These are phyloP conservation scores for Syzygium malaccense DNA, from an alignment of 441 rosid species.

Conservation along the genomic window DNA sequence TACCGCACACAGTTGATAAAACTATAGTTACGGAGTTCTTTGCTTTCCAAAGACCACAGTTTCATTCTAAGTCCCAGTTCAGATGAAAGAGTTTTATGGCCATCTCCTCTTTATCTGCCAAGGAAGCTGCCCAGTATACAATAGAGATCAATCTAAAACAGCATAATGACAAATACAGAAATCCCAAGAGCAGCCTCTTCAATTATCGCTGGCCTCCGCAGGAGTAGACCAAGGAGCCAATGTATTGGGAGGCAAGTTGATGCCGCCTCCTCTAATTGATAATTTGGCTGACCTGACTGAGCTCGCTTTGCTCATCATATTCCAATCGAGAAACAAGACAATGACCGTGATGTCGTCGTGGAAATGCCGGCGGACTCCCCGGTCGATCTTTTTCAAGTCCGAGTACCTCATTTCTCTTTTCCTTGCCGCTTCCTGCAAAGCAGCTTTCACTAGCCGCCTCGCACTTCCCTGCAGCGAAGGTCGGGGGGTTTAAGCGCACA, in stretches of 20 bases:
- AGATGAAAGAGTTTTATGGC: not conserved
- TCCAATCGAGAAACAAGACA: not conserved
- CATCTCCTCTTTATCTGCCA: not conserved
- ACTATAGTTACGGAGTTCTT: not conserved
- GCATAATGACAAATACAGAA: not conserved
- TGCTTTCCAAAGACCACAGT: not conserved
- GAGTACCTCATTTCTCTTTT: slow-evolving; percentile 10
- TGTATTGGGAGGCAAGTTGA: slow-evolving; percentile 2
- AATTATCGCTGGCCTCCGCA: not conserved
- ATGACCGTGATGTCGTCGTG: slow-evolving; percentile 6
- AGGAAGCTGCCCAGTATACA: not conserved
- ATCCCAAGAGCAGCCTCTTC: not conserved
- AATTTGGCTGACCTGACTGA: not conserved
- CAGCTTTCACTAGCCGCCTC: slow-evolving; percentile 16
- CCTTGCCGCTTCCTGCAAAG: slow-evolving; percentile 6
- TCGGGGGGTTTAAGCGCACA: not conserved
- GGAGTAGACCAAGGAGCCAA: not conserved
- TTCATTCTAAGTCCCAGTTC: not conserved
- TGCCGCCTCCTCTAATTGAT: slow-evolving; percentile 6
- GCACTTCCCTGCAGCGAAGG: slow-evolving; percentile 72
- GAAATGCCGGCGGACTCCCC: slow-evolving; percentile 7
- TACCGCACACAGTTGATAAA: not conserved
- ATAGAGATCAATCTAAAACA: not conserved
- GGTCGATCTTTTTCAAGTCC: slow-evolving; percentile 6
- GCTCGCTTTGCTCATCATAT: not conserved